Evolutionary conservation across 805 yeast genomes (phyloP), one percentile per base, ranked within the genome.

Genomic region (Saccharomycopsis capsularis): DNA sequence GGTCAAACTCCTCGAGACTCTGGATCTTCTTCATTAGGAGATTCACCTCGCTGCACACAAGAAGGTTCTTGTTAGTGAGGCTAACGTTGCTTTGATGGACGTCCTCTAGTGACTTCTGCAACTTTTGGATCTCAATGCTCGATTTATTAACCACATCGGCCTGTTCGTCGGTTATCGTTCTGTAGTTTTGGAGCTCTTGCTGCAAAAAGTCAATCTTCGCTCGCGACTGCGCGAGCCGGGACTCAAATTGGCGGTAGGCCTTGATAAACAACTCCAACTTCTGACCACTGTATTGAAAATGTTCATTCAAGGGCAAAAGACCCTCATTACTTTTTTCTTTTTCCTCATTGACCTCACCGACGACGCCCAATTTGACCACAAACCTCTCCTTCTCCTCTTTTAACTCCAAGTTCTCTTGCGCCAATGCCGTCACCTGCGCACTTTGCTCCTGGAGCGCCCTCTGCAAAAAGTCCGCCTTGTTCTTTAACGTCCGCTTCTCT

Each of bases 11-110:
- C 18, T 40, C 44, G 21, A 47, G 34, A 40, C 39, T 71, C 47
- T 78, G 73, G 44, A 83, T 60, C 61, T 79, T 82, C 37, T 69
- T 69, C 51, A 84, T 68, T 46, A 84, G 63, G 50, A 79, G 70
- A 47, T 71, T 80, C 72, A 41, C 36, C 58, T 84, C 90, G 53
- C 76, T 78, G 22, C 66, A 57, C n/a, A 81, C 74, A 39, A 82
- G 64, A 2, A 66, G 58, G 45, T 70, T 70, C 50, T 79, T 81
- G 46, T 75, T 73, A 43, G 77, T 76, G 4, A 76, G 59, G 48
- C 80, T 74, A 23, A 21, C 16, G 13, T 4, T 30, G 2, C 5
- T 23, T 19, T 15, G 19, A 11, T 6, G 21, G 4, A 15, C 16
- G 3, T n/a, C 1, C 2, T 22, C 25, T 3, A 22, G 18, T 7